A percentile compares a stretch with the other conserved stretches of the same genome.
phyloP scores from a whole-genome alignment of 768 basidiomycete genomes.

The Amanita rubescens region DNA sequence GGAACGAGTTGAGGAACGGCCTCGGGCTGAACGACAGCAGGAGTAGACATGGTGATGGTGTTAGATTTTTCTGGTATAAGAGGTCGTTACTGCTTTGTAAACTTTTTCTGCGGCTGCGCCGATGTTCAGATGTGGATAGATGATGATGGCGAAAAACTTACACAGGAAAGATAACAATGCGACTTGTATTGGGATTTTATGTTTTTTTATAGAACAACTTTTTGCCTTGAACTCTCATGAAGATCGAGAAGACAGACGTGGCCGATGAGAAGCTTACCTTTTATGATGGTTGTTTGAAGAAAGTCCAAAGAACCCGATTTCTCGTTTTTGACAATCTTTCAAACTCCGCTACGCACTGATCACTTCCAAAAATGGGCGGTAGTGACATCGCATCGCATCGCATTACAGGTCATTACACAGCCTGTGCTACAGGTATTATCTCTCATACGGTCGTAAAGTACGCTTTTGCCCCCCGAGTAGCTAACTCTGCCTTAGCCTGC shows the following conservation, averaged over 20 bases:
- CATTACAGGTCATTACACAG: neutral
- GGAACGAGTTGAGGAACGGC: conserved; percentile 43
- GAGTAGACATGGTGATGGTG: conserved; percentile 46
- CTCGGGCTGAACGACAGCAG: conserved; percentile 46
- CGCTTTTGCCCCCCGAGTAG: conserved; percentile 77
- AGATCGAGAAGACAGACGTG: conserved; percentile 12
- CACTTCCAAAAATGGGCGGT: conserved; percentile 15
- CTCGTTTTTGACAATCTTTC: conserved; percentile 29
- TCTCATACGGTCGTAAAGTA: conserved; percentile 78
- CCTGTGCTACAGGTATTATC: conserved; percentile 7
- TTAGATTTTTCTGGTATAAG: conserved; percentile 42
- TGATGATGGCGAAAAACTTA: conserved; percentile 26
- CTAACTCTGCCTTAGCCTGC: conserved; percentile 79
- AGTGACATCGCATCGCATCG: neutral
- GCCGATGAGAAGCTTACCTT: conserved; percentile 39
- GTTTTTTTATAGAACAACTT: conserved; percentile 68
- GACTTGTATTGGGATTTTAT: conserved; percentile 65
- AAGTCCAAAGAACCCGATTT: conserved; percentile 20
- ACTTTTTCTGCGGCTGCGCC: conserved; percentile 66
- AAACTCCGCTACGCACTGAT: conserved; percentile 40
- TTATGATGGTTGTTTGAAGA: conserved; percentile 63
- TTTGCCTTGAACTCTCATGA: conserved; percentile 36
- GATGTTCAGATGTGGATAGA: conserved; percentile 7
- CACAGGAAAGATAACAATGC: conserved; percentile 61
- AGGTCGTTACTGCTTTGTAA: conserved; percentile 92